Conservation (phyloP, 2,329 filamentous ascomycete species). For the Cadophora gregata region DNA sequence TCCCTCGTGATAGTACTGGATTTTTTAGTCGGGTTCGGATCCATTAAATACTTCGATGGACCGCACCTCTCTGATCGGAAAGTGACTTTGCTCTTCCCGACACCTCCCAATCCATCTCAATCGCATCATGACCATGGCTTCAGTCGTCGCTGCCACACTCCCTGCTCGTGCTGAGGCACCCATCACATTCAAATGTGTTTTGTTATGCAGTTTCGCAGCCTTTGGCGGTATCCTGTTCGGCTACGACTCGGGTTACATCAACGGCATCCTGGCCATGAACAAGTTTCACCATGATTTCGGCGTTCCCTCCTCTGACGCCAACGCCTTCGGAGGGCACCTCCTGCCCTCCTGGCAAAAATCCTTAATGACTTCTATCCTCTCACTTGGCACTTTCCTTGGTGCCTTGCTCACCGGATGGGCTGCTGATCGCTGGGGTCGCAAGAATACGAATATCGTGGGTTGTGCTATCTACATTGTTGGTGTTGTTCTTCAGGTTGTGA, state of each 20-base stretch:
- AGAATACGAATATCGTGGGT: slow-evolving; percentile 31
- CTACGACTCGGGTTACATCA: slow-evolving; percentile 20
- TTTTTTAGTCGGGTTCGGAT: not conserved
- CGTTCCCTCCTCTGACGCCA: not conserved
- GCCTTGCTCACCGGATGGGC: slow-evolving; percentile 48
- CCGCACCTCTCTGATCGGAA: not conserved
- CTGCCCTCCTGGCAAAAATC: slow-evolving; percentile 12
- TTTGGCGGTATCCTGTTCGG: slow-evolving; percentile 18
- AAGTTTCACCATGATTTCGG: slow-evolving; percentile 19
- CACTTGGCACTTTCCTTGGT: slow-evolving; percentile 65
- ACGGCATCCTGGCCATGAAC: slow-evolving; percentile 15
- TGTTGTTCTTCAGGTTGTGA: slow-evolving; percentile 38
- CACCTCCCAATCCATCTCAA: not conserved
- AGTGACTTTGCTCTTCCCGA: not conserved
- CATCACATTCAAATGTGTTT: slow-evolving; percentile 48
- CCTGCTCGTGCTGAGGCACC: not conserved
- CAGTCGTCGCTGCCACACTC: not conserved
- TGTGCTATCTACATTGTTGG: slow-evolving; percentile 33
- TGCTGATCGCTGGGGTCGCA: slow-evolving; percentile 48
- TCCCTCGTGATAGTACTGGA: not conserved
- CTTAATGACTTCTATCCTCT: slow-evolving; percentile 18
- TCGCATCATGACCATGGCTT: not conserved
- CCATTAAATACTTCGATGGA: not conserved
- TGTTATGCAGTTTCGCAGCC: slow-evolving; percentile 48
- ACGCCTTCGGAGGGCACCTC: not conserved